Conservation (phyloP, 2,329 filamentous ascomycete species). For the Metarhizium guizhouense region DNA sequence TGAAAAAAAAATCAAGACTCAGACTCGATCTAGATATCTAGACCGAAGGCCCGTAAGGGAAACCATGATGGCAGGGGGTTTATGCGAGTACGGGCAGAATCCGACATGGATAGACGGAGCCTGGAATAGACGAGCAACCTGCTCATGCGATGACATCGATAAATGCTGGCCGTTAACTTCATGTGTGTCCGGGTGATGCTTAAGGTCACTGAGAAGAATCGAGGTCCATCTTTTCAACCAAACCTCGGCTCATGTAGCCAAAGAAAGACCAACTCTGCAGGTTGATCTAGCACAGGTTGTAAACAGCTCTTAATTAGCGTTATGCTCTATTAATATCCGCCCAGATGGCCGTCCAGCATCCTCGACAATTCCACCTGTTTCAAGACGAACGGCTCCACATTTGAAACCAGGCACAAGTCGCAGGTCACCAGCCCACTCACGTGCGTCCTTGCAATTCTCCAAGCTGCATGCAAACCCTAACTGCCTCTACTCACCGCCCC, state of each 20-base stretch:
- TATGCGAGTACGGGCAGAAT: not conserved
- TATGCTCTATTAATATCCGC: no score
- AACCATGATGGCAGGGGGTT: not conserved
- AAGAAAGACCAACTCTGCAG: no score
- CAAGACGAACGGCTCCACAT: no score
- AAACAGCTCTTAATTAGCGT: no score
- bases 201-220: not conserved
- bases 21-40: not conserved
- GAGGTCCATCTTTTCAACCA: not conserved
- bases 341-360: no score
- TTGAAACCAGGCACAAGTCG: not conserved
- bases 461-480: conserved; percentile 25
- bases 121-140: conserved; percentile 13
- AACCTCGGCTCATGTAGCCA: no score
- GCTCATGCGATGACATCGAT: conserved; percentile 1
- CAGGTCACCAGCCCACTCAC: not conserved
- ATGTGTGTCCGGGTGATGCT: not conserved
- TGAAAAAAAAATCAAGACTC: not conserved
- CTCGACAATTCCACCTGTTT: no score
- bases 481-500: conserved; percentile 35
- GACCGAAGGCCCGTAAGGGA: not conserved
- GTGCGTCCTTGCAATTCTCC: not conserved
- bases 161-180: not conserved
- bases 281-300: no score
- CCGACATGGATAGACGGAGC: conserved; percentile 1